phyloP scores from a whole-genome alignment of 306 rosid species.

The Quercus variabilis region DNA sequence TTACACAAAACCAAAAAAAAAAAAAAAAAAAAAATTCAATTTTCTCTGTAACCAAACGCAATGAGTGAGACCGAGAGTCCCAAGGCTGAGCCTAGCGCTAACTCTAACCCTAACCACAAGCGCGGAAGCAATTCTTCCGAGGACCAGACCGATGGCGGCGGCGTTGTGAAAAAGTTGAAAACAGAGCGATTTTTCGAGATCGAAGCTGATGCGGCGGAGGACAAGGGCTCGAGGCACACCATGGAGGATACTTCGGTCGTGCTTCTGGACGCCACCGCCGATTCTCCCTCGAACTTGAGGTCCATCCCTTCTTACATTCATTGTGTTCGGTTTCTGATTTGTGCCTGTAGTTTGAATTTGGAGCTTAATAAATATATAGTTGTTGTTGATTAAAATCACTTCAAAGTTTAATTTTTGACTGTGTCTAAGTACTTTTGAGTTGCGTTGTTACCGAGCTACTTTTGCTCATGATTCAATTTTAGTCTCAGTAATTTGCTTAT shows the following conservation, averaged over 20 bases:
- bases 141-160: neutral
- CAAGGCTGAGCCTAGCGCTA: constrained; percentile 7
- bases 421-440: neutral
- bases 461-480: neutral
- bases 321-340: neutral
- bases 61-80: constrained; percentile 30
- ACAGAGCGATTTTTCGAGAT: constrained; percentile 42
- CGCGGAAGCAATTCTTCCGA: constrained; percentile 28
- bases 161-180: constrained; percentile 38
- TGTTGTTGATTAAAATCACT: neutral
- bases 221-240: constrained; percentile 74
- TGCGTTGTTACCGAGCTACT: neutral
- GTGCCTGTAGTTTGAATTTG: neutral
- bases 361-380: neutral
- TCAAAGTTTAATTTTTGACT: neutral
- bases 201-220: constrained; percentile 80
- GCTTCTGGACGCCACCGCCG: constrained; percentile 56
- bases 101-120: constrained; percentile 31
- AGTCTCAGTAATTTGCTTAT: neutral
- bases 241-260: constrained; percentile 88
- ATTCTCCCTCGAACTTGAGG: constrained; percentile 69
- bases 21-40: neutral
- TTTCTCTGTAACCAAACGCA: constrained; percentile 15
- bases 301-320: neutral
- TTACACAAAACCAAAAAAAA: too few relatives aligned